phyloP scores from a whole-genome alignment of 2,329 filamentous ascomycete species.

The Arthroderma sp. region DNA sequence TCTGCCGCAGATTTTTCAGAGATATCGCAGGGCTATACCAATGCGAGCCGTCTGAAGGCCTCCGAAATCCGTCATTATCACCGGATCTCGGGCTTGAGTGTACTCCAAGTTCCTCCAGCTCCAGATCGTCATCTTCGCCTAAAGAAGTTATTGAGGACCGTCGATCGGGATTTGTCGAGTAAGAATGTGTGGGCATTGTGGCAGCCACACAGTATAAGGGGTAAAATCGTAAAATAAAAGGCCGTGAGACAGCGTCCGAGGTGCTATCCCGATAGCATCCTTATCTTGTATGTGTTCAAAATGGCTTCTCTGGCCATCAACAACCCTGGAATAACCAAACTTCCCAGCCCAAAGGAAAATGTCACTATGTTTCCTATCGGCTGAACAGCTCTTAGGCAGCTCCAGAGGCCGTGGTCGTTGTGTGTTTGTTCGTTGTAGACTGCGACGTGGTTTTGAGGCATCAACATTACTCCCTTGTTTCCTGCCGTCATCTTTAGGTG shows the following conservation, averaged over 20 bases:
- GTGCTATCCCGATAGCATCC: neutral
- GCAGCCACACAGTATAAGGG: neutral
- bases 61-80: conserved; percentile 13
- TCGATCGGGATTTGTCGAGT: conserved; percentile 29
- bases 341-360: neutral
- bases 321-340: neutral
- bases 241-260: neutral
- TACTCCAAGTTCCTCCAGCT: conserved; percentile 38
- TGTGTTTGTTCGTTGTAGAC: neutral
- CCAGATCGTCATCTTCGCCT: conserved; percentile 34
- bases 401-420: too few relatives aligned
- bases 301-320: neutral
- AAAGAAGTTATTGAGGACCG: conserved; percentile 15
- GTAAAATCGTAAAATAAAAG: neutral
- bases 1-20: conserved; percentile 40
- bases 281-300: neutral
- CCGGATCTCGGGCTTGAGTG: conserved; percentile 17
- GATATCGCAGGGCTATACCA: conserved; percentile 32
- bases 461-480: neutral
- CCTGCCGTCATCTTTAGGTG: neutral
- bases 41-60: conserved; percentile 13
- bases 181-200: conserved; percentile 13
- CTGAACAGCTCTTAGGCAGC: too few relatives aligned
- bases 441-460: neutral
- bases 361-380: neutral